A percentile compares a stretch with the other conserved stretches of the same genome.
Conservation (phyloP, 2,329 filamentous ascomycete genomes). For the Cadophora sp. region DNA sequence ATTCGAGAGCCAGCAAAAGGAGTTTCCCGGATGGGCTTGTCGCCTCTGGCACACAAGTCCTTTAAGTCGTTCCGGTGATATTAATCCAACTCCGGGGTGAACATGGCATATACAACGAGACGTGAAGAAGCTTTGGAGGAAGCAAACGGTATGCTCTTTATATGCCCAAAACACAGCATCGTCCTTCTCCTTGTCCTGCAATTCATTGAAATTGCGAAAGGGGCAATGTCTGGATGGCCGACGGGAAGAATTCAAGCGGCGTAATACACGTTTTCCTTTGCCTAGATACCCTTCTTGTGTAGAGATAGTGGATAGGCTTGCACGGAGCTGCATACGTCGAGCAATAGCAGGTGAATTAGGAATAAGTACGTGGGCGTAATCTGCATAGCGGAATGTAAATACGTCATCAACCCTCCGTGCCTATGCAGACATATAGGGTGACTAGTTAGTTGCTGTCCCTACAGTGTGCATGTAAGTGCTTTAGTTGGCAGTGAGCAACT, state of each 20-base stretch:
- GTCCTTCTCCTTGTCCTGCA: background rate
- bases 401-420: constrained; percentile 10
- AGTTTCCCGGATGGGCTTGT: constrained; percentile 42
- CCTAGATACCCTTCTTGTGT: constrained; percentile 36
- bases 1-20: constrained; percentile 48
- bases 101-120: background rate
- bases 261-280: constrained; percentile 27
- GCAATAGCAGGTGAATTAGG: constrained; percentile 21
- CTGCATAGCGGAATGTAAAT: constrained; percentile 25
- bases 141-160: constrained; percentile 3
- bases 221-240: background rate
- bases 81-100: background rate
- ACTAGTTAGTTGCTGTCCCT: background rate
- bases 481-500: background rate
- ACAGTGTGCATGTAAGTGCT: background rate
- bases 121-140: background rate
- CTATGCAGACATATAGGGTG: background rate
- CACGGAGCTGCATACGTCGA: constrained; percentile 23
- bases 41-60: constrained; percentile 53
- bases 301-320: constrained; percentile 25
- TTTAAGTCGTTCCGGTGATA: constrained; percentile 52
- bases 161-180: background rate
- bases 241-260: background rate
- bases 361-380: constrained; percentile 21
- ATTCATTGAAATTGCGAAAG: background rate